Conservation (phyloP, 768 basidiomycete species). For the Myochromella boudieri region DNA sequence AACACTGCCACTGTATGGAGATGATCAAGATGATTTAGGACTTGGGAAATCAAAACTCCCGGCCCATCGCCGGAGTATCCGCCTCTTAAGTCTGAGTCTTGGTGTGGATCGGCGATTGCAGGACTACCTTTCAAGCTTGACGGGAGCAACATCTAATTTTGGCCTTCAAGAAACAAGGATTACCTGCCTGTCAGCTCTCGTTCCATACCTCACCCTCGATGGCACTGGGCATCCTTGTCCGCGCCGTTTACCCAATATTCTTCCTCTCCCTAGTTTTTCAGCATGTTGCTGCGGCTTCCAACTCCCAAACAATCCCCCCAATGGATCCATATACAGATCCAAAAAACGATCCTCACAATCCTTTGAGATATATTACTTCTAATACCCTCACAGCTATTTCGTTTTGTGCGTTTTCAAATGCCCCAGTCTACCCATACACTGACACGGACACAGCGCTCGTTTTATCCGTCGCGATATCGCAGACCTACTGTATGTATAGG, state of each 20-base stretch:
- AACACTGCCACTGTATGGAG: neutral
- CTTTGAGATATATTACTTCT: conserved; percentile 54
- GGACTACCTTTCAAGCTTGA: too few relatives aligned
- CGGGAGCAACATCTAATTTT: too few relatives aligned
- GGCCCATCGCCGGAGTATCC: too few relatives aligned
- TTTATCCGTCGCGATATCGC: conserved; percentile 40
- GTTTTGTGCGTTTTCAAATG: conserved; percentile 20
- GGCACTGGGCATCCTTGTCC: too few relatives aligned
- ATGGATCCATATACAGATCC: conserved; percentile 49
- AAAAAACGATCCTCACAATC: conserved; percentile 50
- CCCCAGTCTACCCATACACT: neutral
- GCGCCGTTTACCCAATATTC: neutral
- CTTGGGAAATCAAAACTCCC: too few relatives aligned
- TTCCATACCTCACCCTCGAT: too few relatives aligned
- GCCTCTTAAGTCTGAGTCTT: too few relatives aligned
- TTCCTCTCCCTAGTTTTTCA: neutral
- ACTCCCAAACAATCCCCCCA: conserved; percentile 21
- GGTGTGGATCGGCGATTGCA: too few relatives aligned
- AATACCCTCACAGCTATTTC: conserved; percentile 52
- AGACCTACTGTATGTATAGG: conserved; percentile 41
- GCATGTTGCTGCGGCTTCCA: neutral
- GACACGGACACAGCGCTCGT: conserved; percentile 30
- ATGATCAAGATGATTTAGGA: too few relatives aligned
- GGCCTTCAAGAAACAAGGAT: too few relatives aligned
- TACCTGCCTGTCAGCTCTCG: too few relatives aligned